Evolutionary conservation across 108 stramenopile genomes (phyloP).

Genomic region (Chaetoceros muelleri): DNA sequence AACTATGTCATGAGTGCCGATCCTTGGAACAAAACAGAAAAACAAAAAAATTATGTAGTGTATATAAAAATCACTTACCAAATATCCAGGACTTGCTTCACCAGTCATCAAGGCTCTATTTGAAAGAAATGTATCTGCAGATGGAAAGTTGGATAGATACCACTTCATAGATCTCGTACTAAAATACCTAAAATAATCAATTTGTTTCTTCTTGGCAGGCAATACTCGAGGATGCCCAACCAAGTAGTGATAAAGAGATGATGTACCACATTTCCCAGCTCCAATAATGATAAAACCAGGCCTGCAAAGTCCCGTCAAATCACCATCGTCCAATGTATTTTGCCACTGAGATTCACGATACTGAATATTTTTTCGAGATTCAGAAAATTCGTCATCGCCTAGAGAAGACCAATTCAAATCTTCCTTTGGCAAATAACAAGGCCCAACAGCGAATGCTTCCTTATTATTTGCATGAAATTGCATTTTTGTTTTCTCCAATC

Average conservation of each 20-base stretch:
- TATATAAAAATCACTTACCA: too few relatives aligned
- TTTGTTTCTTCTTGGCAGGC: slow-evolving; percentile 70
- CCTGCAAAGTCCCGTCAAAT: slow-evolving; percentile 42
- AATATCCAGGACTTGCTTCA: slow-evolving; percentile 77
- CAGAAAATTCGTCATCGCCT: not conserved
- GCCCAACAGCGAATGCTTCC: not conserved
- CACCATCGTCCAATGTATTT: not conserved
- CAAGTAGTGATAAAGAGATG: slow-evolving; percentile 51
- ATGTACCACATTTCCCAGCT: slow-evolving; percentile 80
- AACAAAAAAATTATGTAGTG: too few relatives aligned
- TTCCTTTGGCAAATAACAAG: not conserved
- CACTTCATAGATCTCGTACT: slow-evolving; percentile 23
- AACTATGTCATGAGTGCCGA: too few relatives aligned
- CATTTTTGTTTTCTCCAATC: too few relatives aligned
- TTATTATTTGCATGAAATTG: not conserved
- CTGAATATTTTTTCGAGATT: not conserved
- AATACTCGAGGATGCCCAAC: slow-evolving; percentile 62
- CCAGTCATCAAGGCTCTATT: slow-evolving; percentile 73
- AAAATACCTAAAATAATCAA: slow-evolving; percentile 54
- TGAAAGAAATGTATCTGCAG: slow-evolving; percentile 43
- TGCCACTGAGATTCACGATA: not conserved
- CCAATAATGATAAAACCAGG: slow-evolving; percentile 82
- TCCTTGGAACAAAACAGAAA: too few relatives aligned
- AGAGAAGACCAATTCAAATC: not conserved
- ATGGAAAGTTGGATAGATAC: slow-evolving; percentile 77